phyloP scores from a whole-genome alignment of 768 basidiomycete genomes.

The Suillus tomentosus region DNA sequence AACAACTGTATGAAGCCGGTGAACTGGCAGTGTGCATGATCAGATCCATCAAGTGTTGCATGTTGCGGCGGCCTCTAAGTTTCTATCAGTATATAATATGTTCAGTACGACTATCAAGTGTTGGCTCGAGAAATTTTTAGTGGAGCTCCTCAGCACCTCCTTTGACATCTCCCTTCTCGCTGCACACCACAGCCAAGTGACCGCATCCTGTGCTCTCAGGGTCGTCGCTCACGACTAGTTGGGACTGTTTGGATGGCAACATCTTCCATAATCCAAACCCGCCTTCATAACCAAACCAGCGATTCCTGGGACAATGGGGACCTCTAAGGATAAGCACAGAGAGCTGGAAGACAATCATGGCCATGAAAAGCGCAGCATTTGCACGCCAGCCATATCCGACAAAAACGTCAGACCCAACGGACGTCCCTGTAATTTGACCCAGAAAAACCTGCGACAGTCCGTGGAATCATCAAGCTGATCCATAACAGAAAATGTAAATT shows the following conservation, averaged over 20 bases:
- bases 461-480: conserved; percentile 1
- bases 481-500: background rate
- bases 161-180: background rate
- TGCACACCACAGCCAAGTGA: background rate
- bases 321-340: conserved; percentile 40
- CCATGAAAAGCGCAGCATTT: conserved; percentile 35
- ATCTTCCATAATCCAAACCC: conserved; percentile 33
- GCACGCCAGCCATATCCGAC: conserved; percentile 40
- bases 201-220: background rate
- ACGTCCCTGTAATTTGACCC: conserved; percentile 47
- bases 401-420: conserved; percentile 42
- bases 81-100: background rate
- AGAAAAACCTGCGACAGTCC: conserved; percentile 22
- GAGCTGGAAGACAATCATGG: conserved; percentile 36
- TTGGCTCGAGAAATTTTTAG: background rate
- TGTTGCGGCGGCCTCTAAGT: background rate
- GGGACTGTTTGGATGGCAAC: background rate
- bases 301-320: conserved; percentile 34
- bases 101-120: background rate
- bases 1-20: background rate
- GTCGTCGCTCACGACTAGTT: background rate
- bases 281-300: conserved; percentile 67
- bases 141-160: background rate
- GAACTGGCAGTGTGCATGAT: background rate
- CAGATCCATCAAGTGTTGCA: background rate